Evolutionary conservation across 257 asterid genomes (phyloP).

Genomic region (Plantago major): DNA sequence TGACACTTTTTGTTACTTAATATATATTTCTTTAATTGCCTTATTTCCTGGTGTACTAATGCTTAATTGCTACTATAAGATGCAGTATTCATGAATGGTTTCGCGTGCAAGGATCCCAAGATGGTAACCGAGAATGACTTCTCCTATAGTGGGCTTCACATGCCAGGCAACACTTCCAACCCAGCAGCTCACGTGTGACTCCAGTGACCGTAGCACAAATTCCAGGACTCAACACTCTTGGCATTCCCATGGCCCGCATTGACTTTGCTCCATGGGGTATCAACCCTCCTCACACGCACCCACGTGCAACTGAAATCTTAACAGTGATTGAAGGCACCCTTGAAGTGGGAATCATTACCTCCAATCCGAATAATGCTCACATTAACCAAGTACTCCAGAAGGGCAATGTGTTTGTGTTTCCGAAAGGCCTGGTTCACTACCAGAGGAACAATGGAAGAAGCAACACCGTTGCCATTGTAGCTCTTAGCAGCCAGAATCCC

Average conservation of each 20-base stretch:
- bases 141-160: conserved; percentile 23
- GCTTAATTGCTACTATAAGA: not conserved
- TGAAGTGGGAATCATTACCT: conserved; percentile 25
- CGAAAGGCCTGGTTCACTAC: conserved; percentile 23
- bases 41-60: not conserved
- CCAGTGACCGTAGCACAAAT: conserved; percentile 16
- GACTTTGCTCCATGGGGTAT: conserved; percentile 29
- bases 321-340: conserved; percentile 21
- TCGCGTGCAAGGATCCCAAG: conserved; percentile 26
- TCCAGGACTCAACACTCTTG: conserved; percentile 31
- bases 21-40: not conserved
- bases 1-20: not conserved
- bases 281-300: conserved; percentile 26
- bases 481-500: conserved; percentile 24
- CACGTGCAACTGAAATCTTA: conserved; percentile 27
- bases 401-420: conserved; percentile 30
- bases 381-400: conserved; percentile 16
- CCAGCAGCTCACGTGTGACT: conserved; percentile 21
- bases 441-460: conserved; percentile 18
- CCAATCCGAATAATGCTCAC: conserved; percentile 21
- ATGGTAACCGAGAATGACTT: conserved; percentile 18
- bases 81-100: conserved; percentile 27
- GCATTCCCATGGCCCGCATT: conserved; percentile 25
- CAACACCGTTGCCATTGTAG: conserved; percentile 17
- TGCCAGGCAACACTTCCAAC: conserved; percentile 23